Evolutionary conservation across 345 rosid genomes (phyloP).

Genomic region (Heritiera fomes): DNA sequence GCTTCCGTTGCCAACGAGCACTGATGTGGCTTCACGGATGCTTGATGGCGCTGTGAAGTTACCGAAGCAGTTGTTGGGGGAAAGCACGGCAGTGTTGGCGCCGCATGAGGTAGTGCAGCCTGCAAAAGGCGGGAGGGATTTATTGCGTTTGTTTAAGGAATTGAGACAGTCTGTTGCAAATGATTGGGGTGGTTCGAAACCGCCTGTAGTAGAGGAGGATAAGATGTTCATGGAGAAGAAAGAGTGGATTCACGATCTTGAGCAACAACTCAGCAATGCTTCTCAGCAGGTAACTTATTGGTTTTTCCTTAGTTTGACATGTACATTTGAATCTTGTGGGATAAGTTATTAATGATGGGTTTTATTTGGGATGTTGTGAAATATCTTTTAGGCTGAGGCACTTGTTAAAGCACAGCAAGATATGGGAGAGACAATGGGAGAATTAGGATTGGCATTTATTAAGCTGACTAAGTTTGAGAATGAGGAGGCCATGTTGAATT

Average conservation of each 20-base stretch:
- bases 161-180: constrained; percentile 81
- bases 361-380: constrained; percentile 11
- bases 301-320: neutral
- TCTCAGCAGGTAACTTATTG: constrained; percentile 72
- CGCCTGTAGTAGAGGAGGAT: constrained; percentile 84
- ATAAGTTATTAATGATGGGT: constrained; percentile 9
- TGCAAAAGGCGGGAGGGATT: constrained; percentile 85
- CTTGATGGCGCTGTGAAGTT: constrained; percentile 88
- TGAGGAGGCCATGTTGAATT: constrained; percentile 74
- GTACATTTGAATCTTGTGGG: constrained; percentile 2
- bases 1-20: constrained; percentile 59
- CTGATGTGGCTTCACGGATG: constrained; percentile 91
- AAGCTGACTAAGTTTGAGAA: constrained; percentile 91
- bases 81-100: constrained; percentile 49
- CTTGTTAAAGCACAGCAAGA: constrained; percentile 96
- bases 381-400: constrained; percentile 64
- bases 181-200: constrained; percentile 88
- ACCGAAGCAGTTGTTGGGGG: constrained; percentile 85
- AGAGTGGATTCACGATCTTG: constrained; percentile 77
- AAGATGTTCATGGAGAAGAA: constrained; percentile 86
- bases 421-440: constrained; percentile 97
- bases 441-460: constrained; percentile 81
- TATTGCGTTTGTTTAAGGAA: constrained; percentile 87
- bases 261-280: constrained; percentile 83
- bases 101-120: constrained; percentile 87